Base-by-base conservation (phyloP, 2,329 filamentous ascomycete genomes). In the Exophiala sp. region DNA sequence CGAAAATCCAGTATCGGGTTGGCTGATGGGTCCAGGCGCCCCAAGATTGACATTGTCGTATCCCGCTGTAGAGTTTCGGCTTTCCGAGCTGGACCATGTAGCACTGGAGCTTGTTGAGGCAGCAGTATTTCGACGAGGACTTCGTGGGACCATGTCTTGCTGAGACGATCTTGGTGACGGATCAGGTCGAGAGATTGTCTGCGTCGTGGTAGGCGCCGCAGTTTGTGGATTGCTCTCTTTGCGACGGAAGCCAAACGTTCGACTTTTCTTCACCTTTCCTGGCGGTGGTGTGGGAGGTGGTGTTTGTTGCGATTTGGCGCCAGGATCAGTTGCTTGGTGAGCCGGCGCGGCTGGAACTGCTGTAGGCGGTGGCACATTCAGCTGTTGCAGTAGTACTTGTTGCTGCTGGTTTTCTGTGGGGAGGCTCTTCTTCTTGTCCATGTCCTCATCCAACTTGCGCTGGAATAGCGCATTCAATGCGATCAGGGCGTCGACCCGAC, bases 361-460 rank as follows among this genome's bases (percentile, higher is more conserved):
- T 1, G 30, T 9, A 19, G 43, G 10, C 8, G 14, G 30, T 18
- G 37, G 19, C 6, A 22, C 14, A 23, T 13, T 16, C 10, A 37
- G 43, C 19, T 46, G 22, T 30, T 13, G 48, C 7, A 13, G 27
- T 19, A 24, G 35, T 19, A 7, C 14, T n/a, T 39, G 37, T 7
- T 18, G 37, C n/a, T 18, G 8, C 11, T 22, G n/a, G 27, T 46
- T 23, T 10, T 23, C 16, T 2, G 24, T 3, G n/a, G 38, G 14
- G 6, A 35, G 7, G 21, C 22, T 35, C 35, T 32, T 49, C 43
- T 53, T 53, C 16, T 34, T 45, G n/a, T 49, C 39, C 37, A 49
- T 49, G 11, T 53, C 50, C 27, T 53, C 41, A n/a, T 49, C 46
- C 13, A 50, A 40, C 19, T 49, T 53, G 27, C 50, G 46, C 42